A percentile compares a stretch with the other conserved stretches of the same genome.
Evolutionary conservation across 805 yeast genomes (phyloP).

Genomic region (Candida boleticola): DNA sequence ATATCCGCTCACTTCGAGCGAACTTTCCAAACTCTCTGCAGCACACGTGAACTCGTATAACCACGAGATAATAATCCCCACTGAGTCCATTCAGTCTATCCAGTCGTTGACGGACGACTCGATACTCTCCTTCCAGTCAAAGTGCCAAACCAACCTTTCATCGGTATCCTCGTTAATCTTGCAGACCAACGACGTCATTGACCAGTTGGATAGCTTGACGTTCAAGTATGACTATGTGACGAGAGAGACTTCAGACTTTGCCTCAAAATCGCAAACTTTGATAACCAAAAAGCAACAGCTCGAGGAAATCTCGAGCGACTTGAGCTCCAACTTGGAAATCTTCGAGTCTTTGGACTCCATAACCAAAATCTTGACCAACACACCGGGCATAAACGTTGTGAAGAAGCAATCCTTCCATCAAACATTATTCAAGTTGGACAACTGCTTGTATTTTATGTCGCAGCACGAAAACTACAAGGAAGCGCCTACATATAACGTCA

Average conservation of each 20-base stretch:
- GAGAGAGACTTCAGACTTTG: constrained; percentile 62
- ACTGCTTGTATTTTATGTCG: constrained; percentile 59
- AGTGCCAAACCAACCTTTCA: constrained; percentile 22
- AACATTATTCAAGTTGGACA: constrained; percentile 57
- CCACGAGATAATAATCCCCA: constrained; percentile 38
- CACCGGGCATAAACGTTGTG: constrained; percentile 62
- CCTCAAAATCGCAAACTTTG: constrained; percentile 50
- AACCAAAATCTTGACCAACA: constrained; percentile 61
- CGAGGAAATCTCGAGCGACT: constrained; percentile 38
- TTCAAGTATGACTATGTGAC: constrained; percentile 57
- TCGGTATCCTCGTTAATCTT: constrained; percentile 33
- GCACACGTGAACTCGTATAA: constrained; percentile 38
- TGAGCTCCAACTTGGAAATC: constrained; percentile 49
- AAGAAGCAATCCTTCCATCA: constrained; percentile 43
- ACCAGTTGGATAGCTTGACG: constrained; percentile 47
- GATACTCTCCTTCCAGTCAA: constrained; percentile 36
- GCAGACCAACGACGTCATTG: constrained; percentile 46
- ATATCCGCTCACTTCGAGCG: constrained; percentile 15
- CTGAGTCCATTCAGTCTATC: constrained; percentile 39
- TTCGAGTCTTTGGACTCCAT: constrained; percentile 74
- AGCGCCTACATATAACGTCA: constrained; percentile 60
- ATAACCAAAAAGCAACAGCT: constrained; percentile 46
- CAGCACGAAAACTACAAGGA: constrained; percentile 58
- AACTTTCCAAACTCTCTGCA: constrained; percentile 29
- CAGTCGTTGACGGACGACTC: constrained; percentile 35